Conservation (phyloP, 768 basidiomycete species). For the Pisolithus sp. region DNA sequence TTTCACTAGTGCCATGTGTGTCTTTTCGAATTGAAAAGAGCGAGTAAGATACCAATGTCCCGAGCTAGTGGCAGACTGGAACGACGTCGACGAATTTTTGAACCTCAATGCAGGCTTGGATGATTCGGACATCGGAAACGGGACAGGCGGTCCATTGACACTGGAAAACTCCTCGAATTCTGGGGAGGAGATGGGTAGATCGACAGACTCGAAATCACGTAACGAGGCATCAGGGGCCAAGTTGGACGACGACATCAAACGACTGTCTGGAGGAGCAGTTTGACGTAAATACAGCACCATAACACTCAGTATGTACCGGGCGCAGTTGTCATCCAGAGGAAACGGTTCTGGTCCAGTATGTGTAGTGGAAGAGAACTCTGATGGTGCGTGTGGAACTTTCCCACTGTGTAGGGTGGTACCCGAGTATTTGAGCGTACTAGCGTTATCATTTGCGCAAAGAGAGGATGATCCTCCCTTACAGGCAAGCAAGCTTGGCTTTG, state of each 20-base stretch:
- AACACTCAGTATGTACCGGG: conserved; percentile 74
- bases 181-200: conserved; percentile 27
- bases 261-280: conserved; percentile 49
- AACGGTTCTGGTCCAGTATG: conserved; percentile 56
- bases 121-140: conserved; percentile 35
- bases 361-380: conserved; percentile 34
- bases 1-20: conserved; percentile 53
- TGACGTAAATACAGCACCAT: conserved; percentile 80
- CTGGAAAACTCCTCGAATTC: conserved; percentile 15
- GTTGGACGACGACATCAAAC: conserved; percentile 54
- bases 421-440: conserved; percentile 34
- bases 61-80: conserved; percentile 31
- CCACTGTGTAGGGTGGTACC: conserved; percentile 17
- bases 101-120: conserved; percentile 26
- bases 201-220: conserved; percentile 65
- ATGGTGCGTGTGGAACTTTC: conserved; percentile 34
- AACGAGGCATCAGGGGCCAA: conserved; percentile 58
- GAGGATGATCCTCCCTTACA: conserved; percentile 32
- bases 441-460: conserved; percentile 19
- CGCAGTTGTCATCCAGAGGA: conserved; percentile 75
- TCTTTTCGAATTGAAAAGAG: conserved; percentile 48
- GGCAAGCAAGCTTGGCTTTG: conserved; percentile 36
- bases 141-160: conserved; percentile 24
- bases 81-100: conserved; percentile 35
- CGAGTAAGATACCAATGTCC: conserved; percentile 19